Conservation (phyloP, 768 basidiomycete species). For the Xerocomus brunneocitrinus region DNA sequence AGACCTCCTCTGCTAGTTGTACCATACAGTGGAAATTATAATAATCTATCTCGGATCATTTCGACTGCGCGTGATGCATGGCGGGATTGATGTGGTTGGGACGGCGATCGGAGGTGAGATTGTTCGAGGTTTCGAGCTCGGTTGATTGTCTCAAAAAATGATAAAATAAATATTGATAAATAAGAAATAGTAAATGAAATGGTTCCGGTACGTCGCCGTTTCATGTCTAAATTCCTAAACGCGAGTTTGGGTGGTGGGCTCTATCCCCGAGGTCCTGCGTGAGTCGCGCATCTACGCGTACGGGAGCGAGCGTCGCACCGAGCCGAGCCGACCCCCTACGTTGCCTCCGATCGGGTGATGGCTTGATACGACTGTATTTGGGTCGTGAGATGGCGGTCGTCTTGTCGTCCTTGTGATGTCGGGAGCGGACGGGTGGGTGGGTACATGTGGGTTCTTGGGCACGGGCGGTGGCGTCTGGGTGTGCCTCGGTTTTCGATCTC, state of each 20-base stretch:
- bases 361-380: too few species aligned
- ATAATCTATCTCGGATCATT: slow-evolving; percentile 7
- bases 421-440: slow-evolving; percentile 21
- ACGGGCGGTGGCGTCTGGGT: too few species aligned
- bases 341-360: too few species aligned
- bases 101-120: background rate
- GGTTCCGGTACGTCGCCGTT: background rate
- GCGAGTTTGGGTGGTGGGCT: background rate
- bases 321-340: too few species aligned
- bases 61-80: background rate
- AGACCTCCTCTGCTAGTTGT: slow-evolving; percentile 12
- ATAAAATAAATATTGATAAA: background rate
- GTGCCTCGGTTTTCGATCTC: too few species aligned
- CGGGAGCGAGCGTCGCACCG: background rate
- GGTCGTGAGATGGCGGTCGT: too few species aligned
- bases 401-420: background rate
- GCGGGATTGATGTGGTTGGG: background rate
- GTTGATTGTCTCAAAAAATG: background rate
- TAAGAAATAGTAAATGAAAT: background rate
- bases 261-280: too few species aligned
- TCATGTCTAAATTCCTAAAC: background rate
- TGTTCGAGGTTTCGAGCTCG: background rate
- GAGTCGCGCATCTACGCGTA: too few species aligned
- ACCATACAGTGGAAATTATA: slow-evolving; percentile 17
- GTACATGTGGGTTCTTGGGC: slow-evolving; percentile 11